These are phyloP conservation scores for Acanthamoeba lenticulata DNA, from an alignment of 208 protist genomes.

Conservation along the genomic window DNA sequence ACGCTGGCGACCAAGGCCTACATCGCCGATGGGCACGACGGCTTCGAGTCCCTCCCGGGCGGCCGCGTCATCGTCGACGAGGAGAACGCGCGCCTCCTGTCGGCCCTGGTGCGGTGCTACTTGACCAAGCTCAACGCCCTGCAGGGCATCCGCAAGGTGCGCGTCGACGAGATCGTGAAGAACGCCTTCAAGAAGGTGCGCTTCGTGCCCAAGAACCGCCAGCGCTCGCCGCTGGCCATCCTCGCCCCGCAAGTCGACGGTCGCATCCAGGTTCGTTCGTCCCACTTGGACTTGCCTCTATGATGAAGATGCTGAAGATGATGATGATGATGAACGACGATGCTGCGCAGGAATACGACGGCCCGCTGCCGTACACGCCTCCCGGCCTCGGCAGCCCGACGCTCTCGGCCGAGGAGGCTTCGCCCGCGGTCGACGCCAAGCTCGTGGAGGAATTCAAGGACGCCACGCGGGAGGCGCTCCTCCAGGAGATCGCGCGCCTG, in stretches of 20 bases:
- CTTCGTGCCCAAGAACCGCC: conserved; percentile 34
- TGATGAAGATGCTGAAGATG: no score
- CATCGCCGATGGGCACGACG: conserved; percentile 51
- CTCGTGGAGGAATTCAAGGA: conserved; percentile 40
- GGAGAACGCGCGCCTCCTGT: conserved; percentile 59
- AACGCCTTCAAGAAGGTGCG: conserved; percentile 61
- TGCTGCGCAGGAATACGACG: not conserved
- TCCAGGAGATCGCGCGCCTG: conserved; percentile 29
- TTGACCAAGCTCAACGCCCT: conserved; percentile 60
- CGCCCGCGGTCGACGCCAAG: not conserved
- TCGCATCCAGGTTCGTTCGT: conserved; percentile 6
- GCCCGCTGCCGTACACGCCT: conserved; percentile 28
- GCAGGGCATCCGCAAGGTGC: not conserved
- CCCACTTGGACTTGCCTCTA: not conserved
- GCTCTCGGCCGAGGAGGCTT: not conserved
- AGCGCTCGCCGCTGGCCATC: conserved; percentile 18
- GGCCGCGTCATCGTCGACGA: conserved; percentile 30
- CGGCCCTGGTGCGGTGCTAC: conserved; percentile 39
- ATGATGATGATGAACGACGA: not conserved
- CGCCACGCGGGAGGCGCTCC: not conserved
- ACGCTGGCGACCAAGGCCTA: conserved; percentile 70
- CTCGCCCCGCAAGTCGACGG: conserved; percentile 33
- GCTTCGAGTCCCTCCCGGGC: conserved; percentile 28
- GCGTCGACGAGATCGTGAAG: conserved; percentile 31
- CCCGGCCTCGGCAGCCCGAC: not conserved